Conservation (phyloP, 495 filamentous ascomycete species). For the Massariosphaeria phaeospora region DNA sequence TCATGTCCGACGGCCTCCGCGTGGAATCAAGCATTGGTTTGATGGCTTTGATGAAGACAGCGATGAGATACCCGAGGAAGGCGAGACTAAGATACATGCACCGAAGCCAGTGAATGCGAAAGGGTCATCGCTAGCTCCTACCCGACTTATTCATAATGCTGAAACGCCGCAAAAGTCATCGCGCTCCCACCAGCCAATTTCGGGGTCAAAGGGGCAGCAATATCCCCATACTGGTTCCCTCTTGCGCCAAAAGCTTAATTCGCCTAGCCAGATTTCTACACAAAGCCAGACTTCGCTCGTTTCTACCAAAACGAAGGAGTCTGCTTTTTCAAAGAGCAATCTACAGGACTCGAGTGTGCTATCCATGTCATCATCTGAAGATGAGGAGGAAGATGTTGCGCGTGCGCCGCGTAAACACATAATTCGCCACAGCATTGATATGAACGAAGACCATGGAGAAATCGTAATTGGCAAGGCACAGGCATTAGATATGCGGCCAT, state of each 20-base stretch:
- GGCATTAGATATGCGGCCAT: conserved; percentile 31
- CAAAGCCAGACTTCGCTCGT: conserved; percentile 20
- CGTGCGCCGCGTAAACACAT: conserved; percentile 1
- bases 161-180: neutral
- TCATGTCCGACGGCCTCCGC: conserved; percentile 40
- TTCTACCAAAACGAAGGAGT: conserved; percentile 34
- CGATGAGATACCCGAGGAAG: conserved; percentile 35
- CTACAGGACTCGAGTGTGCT: conserved; percentile 52
- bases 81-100: neutral
- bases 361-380: conserved; percentile 55
- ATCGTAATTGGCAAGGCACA: conserved; percentile 33
- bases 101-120: conserved; percentile 1
- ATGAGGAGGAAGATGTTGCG: conserved; percentile 43
- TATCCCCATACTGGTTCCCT: neutral
- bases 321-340: conserved; percentile 46
- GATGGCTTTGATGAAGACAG: conserved; percentile 40
- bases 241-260: conserved; percentile 11
- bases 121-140: neutral
- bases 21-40: conserved; percentile 45
- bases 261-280: conserved; percentile 25
- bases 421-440: conserved; percentile 20
- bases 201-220: neutral
- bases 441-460: conserved; percentile 14
- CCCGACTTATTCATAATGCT: conserved; percentile 1
- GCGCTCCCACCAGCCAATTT: conserved; percentile 2